These are phyloP conservation scores for Endogone sp. DNA, from an alignment of 192 early-diverging fungal genomes.

Conservation along the genomic window DNA sequence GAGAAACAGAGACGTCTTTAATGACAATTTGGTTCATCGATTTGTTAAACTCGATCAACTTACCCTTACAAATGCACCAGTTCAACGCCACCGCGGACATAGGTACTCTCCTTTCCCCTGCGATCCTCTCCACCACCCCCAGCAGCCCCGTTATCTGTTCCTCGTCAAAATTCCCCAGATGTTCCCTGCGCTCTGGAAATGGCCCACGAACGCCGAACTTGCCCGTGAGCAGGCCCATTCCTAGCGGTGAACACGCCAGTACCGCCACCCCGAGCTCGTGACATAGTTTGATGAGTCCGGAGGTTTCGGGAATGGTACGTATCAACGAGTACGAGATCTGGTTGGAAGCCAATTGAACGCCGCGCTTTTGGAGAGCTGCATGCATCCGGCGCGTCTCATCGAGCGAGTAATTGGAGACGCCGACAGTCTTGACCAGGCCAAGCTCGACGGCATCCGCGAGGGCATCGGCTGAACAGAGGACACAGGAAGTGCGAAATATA, in stretches of 20 bases:
- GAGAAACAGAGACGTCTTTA: too few species aligned
- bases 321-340: conserved; percentile 51
- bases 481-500: not conserved
- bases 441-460: conserved; percentile 40
- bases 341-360: conserved; percentile 41
- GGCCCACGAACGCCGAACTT: conserved; percentile 3
- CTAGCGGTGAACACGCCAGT: conserved; percentile 70
- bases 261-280: conserved; percentile 69
- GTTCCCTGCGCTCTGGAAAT: not conserved
- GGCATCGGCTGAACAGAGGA: conserved; percentile 28
- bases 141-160: not conserved
- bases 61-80: conserved; percentile 39
- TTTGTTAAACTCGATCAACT: not conserved
- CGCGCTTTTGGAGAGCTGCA: conserved; percentile 33
- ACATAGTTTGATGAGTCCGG: conserved; percentile 64
- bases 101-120: conserved; percentile 4
- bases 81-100: conserved; percentile 40
- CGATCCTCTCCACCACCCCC: not conserved
- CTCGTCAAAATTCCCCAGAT: not conserved
- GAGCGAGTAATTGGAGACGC: conserved; percentile 47
- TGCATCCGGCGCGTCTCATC: conserved; percentile 40
- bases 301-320: conserved; percentile 57
- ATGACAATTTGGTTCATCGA: too few species aligned
- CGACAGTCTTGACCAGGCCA: conserved; percentile 42
- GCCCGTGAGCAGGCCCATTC: conserved; percentile 29